Evolutionary conservation across 1,284 basidiomycete genomes (phyloP).

Genomic region (Paramarasmius palmivorus): DNA sequence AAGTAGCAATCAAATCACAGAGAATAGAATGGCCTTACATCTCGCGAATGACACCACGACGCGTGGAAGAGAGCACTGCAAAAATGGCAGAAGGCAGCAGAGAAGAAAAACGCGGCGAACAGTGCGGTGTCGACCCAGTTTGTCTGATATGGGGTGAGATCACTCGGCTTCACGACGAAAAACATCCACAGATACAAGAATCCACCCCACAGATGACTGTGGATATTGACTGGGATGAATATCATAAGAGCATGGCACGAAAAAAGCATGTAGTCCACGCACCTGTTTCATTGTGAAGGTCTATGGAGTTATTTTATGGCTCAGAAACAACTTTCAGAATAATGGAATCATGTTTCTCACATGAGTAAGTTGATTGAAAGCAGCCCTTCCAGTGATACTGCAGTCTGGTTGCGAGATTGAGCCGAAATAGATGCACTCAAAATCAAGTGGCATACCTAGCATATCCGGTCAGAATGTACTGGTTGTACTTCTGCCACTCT

Average conservation of each 20-base stretch:
- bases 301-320: slow-evolving; percentile 37
- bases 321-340: slow-evolving; percentile 10
- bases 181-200: slow-evolving; percentile 67
- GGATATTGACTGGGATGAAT: slow-evolving; percentile 76
- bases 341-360: slow-evolving; percentile 47
- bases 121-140: slow-evolving; percentile 67
- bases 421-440: background rate
- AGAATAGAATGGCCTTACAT: slow-evolving; percentile 38
- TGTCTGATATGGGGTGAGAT: slow-evolving; percentile 50
- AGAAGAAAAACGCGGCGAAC: slow-evolving; percentile 70
- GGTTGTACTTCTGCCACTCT: slow-evolving; percentile 75
- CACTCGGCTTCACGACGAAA: slow-evolving; percentile 48
- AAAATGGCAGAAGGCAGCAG: slow-evolving; percentile 74
- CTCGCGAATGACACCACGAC: slow-evolving; percentile 71
- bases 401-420: slow-evolving; percentile 39
- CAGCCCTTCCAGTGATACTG: slow-evolving; percentile 69
- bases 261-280: slow-evolving; percentile 1
- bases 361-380: slow-evolving; percentile 67
- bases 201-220: slow-evolving; percentile 82
- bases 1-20: slow-evolving; percentile 15
- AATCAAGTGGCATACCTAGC: slow-evolving; percentile 47
- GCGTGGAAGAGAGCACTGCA: slow-evolving; percentile 82
- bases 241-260: slow-evolving; percentile 8
- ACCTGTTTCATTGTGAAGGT: slow-evolving; percentile 86
- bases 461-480: slow-evolving; percentile 74